These are phyloP conservation scores for Leucaena leucocephala DNA, from an alignment of 306 rosid genomes.

Conservation along the genomic window DNA sequence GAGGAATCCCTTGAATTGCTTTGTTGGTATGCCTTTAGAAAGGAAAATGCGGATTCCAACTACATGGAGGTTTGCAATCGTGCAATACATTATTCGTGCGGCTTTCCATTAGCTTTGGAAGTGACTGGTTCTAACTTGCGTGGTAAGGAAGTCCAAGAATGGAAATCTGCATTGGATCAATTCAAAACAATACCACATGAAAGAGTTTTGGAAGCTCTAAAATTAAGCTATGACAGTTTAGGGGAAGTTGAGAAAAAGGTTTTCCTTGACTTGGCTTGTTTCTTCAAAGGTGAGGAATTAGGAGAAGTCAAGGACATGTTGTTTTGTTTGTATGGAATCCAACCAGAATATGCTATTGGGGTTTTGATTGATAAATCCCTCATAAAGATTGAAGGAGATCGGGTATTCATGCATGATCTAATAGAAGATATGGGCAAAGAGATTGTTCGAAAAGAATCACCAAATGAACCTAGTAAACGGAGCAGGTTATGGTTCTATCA, in stretches of 20 bases:
- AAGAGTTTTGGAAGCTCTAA: not conserved
- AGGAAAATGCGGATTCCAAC: not conserved
- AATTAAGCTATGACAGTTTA: not conserved
- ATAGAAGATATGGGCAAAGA: conserved; percentile 16
- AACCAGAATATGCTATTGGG: not conserved
- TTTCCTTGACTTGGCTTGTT: conserved; percentile 14
- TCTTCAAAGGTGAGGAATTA: not conserved
- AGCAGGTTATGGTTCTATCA: not conserved
- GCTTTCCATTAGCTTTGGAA: conserved; percentile 3
- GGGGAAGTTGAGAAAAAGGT: not conserved
- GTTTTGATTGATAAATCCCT: not conserved
- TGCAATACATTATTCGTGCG: not conserved
- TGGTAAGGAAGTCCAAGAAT: not conserved
- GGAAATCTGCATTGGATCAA: not conserved
- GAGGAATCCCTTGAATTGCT: not conserved
- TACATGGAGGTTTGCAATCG: not conserved
- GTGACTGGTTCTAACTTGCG: not conserved
- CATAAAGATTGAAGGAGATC: not conserved
- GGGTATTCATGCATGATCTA: not conserved
- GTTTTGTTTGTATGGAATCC: not conserved
- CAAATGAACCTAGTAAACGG: not conserved
- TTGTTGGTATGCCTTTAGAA: not conserved
- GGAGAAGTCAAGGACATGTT: not conserved
- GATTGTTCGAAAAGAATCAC: conserved; percentile 1
- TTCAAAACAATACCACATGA: not conserved